Conservation (phyloP, 2,329 filamentous ascomycete species). For the Stagonosporopsis vannaccii region DNA sequence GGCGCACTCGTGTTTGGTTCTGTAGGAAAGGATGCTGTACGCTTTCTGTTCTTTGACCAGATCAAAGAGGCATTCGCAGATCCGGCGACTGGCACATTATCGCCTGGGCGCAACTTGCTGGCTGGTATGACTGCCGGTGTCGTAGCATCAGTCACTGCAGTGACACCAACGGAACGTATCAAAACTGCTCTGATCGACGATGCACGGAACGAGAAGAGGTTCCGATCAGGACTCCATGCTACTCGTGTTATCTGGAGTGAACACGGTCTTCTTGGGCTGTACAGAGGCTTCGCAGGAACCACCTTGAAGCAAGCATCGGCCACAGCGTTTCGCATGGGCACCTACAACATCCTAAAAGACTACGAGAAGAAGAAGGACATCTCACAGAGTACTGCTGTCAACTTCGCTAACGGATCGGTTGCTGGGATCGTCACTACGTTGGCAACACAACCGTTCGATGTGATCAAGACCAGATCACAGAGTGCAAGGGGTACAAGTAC, state of each 20-base stretch:
- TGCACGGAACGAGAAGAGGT: conserved; percentile 59
- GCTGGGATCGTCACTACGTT: conserved; percentile 68
- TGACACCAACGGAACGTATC: conserved; percentile 72
- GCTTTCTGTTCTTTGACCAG: conserved; percentile 71
- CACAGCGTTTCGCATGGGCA: conserved; percentile 68
- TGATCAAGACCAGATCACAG: conserved; percentile 69
- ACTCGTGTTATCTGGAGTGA: conserved; percentile 58
- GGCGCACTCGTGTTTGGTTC: conserved; percentile 67
- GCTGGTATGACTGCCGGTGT: conserved; percentile 71
- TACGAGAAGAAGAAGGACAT: conserved; percentile 59
- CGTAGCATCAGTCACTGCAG: conserved; percentile 68
- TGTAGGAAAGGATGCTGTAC: conserved; percentile 69
- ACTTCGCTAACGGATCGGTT: conserved; percentile 68
- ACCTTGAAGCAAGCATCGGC: conserved; percentile 69
- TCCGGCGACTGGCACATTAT: conserved; percentile 63
- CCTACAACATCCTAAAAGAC: conserved; percentile 70
- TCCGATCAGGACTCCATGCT: conserved; percentile 61
- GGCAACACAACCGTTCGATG: conserved; percentile 68
- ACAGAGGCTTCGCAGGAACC: conserved; percentile 66
- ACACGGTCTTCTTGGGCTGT: conserved; percentile 63
- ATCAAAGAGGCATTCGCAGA: conserved; percentile 67
- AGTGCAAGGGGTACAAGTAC: conserved; percentile 65
- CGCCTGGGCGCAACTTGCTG: conserved; percentile 63
- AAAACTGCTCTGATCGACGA: conserved; percentile 74
- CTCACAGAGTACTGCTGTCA: conserved; percentile 59